Evolutionary conservation across 257 asterid genomes (phyloP), one percentile per base, ranked within the genome.

Genomic region (Rhazya stricta): DNA sequence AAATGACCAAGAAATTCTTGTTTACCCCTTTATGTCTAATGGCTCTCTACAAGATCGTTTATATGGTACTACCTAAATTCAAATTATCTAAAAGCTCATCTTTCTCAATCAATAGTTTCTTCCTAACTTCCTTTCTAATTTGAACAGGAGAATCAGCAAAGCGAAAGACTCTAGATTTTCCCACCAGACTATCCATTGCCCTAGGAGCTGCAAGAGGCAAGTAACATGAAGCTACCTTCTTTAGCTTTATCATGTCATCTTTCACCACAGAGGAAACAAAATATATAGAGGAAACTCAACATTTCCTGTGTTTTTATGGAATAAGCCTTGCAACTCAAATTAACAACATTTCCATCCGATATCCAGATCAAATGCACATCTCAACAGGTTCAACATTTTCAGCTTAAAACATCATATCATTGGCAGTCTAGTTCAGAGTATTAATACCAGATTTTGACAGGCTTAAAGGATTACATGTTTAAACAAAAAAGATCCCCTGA

Each of bases 201-300:
- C 82, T 92, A 77, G 97, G 97, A 9, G 96, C 97, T 58, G 97
- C 97, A 79, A 83, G 97, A 89, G 97, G 97, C 83, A 83, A 89
- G 97, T 85, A 76, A 63, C 66, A 21, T 57, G 54, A 54, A 51
- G 72, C 68, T 67, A 66, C 13, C 2, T 75, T 77, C 36, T 37
- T 4, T 13, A 48, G 72, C 65, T 60, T 71, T 68, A 27, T 18
- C 27, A 25, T 36, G 61, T 39, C 21, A 46, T 2, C 39, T 29
- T 37, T 39, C 50, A 57, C 67, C 23, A 50, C 25, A 29, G 27
- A 45, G 41, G 60, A 60, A 37, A 60, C 10, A 58, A 19, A 43
- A 21, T 11, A 71, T 21, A 29, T 32, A 53, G 65, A 12, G 68
- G 41, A 61, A 58, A 27, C 36, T 5, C 30, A 2, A 27, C 42